phyloP scores from a whole-genome alignment of 257 asterid genomes.

The Ballota nigra region DNA sequence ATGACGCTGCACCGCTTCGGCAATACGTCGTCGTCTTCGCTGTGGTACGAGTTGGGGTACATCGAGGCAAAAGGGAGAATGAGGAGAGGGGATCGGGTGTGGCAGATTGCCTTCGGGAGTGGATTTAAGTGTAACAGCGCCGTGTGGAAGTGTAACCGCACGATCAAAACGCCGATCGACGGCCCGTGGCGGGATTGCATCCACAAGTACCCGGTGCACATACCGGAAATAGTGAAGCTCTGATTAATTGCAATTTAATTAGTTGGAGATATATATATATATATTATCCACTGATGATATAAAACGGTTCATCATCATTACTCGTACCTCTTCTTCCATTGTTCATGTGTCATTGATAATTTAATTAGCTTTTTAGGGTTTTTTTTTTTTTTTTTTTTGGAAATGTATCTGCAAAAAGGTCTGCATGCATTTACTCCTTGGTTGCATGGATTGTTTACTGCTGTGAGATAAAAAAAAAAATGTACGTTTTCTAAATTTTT shows the following conservation, averaged over 20 bases:
- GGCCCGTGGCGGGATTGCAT: slow-evolving; percentile 59
- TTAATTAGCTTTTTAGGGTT: slow-evolving; percentile 4
- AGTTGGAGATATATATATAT: background rate
- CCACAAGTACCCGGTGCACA: slow-evolving; percentile 49
- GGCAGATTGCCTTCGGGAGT: slow-evolving; percentile 66
- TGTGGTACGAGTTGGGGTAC: slow-evolving; percentile 56
- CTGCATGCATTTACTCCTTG: slow-evolving; percentile 35
- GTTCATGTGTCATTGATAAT: slow-evolving; percentile 14
- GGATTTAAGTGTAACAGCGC: slow-evolving; percentile 69
- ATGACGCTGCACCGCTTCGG: slow-evolving; percentile 59
- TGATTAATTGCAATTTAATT: background rate
- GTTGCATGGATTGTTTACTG: slow-evolving; percentile 18
- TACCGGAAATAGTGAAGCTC: slow-evolving; percentile 62
- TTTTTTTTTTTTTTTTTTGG: background rate
- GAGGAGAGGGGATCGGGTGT: slow-evolving; percentile 51
- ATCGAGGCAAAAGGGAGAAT: slow-evolving; percentile 61
- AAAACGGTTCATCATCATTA: background rate
- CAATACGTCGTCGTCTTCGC: slow-evolving; percentile 57
- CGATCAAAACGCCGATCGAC: slow-evolving; percentile 39
- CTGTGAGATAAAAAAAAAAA: background rate
- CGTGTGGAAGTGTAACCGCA: slow-evolving; percentile 61
- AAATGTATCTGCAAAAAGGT: slow-evolving; percentile 24
- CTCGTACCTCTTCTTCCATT: slow-evolving; percentile 9
- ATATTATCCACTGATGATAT: background rate
- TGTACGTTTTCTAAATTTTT: slow-evolving; percentile 1